Evolutionary conservation across 805 yeast species (phyloP).

Genomic region (Candida tammaniensis): DNA sequence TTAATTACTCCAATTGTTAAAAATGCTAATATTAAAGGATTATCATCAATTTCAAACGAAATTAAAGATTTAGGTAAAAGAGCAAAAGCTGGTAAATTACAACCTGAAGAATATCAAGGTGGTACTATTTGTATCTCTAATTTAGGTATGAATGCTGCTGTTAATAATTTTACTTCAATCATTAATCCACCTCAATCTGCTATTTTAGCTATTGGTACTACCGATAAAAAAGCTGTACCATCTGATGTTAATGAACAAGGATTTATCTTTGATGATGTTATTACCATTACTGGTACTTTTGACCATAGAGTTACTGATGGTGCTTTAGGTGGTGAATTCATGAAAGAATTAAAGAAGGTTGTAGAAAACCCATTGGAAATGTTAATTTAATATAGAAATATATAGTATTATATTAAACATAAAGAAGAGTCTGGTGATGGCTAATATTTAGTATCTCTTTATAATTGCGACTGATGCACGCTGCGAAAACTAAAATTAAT

Average conservation of each 20-base stretch:
- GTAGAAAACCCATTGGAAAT: slow-evolving; percentile 96
- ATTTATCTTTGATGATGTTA: slow-evolving; percentile 85
- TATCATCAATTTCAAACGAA: slow-evolving; percentile 74
- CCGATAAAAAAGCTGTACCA: slow-evolving; percentile 88
- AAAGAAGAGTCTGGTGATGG: no score
- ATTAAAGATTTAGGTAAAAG: slow-evolving; percentile 93
- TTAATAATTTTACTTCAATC: slow-evolving; percentile 88
- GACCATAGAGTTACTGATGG: slow-evolving; percentile 98
- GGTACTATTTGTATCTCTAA: slow-evolving; percentile 98
- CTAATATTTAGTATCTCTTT: no score
- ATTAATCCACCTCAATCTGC: slow-evolving; percentile 97
- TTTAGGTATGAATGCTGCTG: slow-evolving; percentile 98
- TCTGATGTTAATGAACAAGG: slow-evolving; percentile 90
- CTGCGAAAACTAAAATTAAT: no score
- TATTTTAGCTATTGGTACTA: slow-evolving; percentile 91
- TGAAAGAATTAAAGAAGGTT: slow-evolving; percentile 85
- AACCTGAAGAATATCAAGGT: slow-evolving; percentile 98
- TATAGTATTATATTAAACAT: no score
- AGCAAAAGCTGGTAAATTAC: slow-evolving; percentile 90
- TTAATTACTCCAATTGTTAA: slow-evolving; percentile 93
- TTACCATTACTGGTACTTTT: slow-evolving; percentile 92
- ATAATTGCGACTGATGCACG: no score
- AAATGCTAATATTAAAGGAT: slow-evolving; percentile 84
- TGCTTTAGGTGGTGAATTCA: slow-evolving; percentile 96
- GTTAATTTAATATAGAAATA: slow-evolving; percentile 78